A percentile compares a stretch with the other conserved stretches of the same genome.
Conservation (phyloP, 1,139 yeast genomes). For the Dujonia santamariae region DNA sequence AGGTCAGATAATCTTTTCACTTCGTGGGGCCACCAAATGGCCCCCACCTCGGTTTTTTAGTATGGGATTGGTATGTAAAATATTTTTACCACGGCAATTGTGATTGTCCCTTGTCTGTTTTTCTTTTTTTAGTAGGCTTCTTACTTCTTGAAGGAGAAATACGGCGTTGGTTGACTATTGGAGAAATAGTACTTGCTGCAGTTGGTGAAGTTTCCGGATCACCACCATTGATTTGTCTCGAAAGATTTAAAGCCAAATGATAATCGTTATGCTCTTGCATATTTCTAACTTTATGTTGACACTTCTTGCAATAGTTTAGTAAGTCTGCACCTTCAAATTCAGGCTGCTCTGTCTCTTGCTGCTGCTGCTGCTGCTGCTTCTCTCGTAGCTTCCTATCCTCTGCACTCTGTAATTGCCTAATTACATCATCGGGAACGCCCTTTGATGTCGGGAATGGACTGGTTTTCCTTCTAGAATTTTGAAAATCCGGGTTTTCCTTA, state of each 20-base stretch:
- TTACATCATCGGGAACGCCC: neutral
- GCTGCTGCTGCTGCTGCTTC: too few relatives aligned
- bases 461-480: too few relatives aligned
- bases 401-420: neutral
- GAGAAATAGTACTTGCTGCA: neutral
- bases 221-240: constrained; percentile 22
- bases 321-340: too few relatives aligned
- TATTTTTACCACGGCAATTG: constrained; percentile 10
- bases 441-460: too few relatives aligned
- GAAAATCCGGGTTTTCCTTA: too few relatives aligned
- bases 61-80: neutral
- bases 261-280: constrained; percentile 36
- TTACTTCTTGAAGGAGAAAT: constrained; percentile 1
- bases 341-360: too few relatives aligned
- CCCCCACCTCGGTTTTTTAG: neutral
- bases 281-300: neutral
- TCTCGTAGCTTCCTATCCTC: neutral
- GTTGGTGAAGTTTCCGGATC: too few relatives aligned
- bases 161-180: neutral
- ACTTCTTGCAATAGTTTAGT: constrained; percentile 1
- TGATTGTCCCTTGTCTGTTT: constrained; percentile 12
- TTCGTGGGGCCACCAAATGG: too few relatives aligned
- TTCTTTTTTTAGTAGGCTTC: constrained; percentile 1
- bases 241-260: constrained; percentile 38
- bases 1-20: too few relatives aligned